Percentiles rank a stretch among this genome's conserved stretches.
phyloP scores from a whole-genome alignment of 192 early-diverging fungal species.

The Coemansia sp. region DNA sequence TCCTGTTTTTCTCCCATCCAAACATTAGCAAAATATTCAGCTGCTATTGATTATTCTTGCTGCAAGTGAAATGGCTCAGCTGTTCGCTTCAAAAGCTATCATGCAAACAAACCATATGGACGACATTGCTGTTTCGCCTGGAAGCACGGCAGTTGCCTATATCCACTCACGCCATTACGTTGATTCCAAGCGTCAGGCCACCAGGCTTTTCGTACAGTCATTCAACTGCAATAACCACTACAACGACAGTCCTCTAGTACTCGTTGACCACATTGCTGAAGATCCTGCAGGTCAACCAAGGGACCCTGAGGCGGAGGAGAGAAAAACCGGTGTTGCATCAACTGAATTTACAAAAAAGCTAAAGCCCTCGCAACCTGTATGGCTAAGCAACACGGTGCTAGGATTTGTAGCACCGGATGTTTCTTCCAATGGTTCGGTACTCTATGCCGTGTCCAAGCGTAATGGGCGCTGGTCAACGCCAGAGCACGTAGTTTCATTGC shows the following conservation, averaged over 20 bases:
- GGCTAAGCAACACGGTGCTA: constrained; percentile 35
- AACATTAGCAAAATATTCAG: too few species aligned
- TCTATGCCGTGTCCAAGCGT: constrained; percentile 50
- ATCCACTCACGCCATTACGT: constrained; percentile 61
- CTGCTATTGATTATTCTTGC: too few species aligned
- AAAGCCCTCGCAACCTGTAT: constrained; percentile 47
- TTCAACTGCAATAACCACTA: not conserved
- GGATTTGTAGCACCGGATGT: constrained; percentile 34
- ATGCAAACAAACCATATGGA: constrained; percentile 62
- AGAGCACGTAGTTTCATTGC: constrained; percentile 39
- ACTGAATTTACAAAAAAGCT: constrained; percentile 7
- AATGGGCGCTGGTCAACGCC: constrained; percentile 47
- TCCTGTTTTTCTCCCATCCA: too few species aligned
- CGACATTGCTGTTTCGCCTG: constrained; percentile 55
- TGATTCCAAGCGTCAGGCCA: constrained; percentile 55
- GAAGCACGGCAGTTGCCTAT: constrained; percentile 57
- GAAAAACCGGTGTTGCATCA: not conserved
- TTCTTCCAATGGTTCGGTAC: constrained; percentile 27
- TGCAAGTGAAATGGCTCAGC: constrained; percentile 22
- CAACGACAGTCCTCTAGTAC: not conserved
- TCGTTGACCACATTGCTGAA: constrained; percentile 24
- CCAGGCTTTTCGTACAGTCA: constrained; percentile 39
- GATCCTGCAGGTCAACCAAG: constrained; percentile 26
- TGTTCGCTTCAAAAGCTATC: constrained; percentile 61
- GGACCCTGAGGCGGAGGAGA: not conserved